Evolutionary conservation across 495 filamentous ascomycete genomes (phyloP), one percentile per base, ranked within the genome.

Genomic region (Ramalina peruviana): DNA sequence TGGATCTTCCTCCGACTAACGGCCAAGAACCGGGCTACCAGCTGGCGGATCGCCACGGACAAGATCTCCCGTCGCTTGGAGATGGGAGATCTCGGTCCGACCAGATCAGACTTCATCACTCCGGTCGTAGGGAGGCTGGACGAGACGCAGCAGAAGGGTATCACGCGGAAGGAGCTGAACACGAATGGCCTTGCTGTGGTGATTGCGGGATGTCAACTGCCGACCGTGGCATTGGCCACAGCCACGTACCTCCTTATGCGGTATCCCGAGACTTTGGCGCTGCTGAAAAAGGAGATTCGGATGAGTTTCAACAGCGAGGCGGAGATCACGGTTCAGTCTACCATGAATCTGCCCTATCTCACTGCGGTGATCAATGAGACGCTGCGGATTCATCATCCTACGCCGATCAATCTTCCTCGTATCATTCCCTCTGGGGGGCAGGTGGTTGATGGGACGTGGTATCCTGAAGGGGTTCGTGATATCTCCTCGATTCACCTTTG

Each of bases 341-440:
- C 41, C 1, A 25, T 38, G 48, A 46, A 48, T 3, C 11, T 58
- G 6, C 41, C 40, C 13, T 58, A 70, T 23, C 57, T 79, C 1
- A 65, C 72, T 41, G 72, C 69, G 4, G 57, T 73, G 15, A 75
- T 79, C 50, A 68, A 74, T 26, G 78, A 81, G 54, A 62, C 68
- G 1, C 64, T 80, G 6, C 64, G 78, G 11, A 55, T 80, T 10
- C 62, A 68, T 46, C 71, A 51, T 39, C 44, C 49, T 0, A 44
- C 42, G 30, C 48, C 52, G n/a, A 42, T 39, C 17, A 46, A 46
- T 17, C 43, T 54, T 15, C 48, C 52, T 10, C 37, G 48, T 19
- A 13, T 45, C 7, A 30, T 40, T 15, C 40, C 40, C 1, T 47
- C 40, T 30, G 36, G 20, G 30, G 52, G 52, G 9, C 46, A 30